Evolutionary conservation across 306 rosid species (phyloP).

Genomic region (Dicorynia guianensis): DNA sequence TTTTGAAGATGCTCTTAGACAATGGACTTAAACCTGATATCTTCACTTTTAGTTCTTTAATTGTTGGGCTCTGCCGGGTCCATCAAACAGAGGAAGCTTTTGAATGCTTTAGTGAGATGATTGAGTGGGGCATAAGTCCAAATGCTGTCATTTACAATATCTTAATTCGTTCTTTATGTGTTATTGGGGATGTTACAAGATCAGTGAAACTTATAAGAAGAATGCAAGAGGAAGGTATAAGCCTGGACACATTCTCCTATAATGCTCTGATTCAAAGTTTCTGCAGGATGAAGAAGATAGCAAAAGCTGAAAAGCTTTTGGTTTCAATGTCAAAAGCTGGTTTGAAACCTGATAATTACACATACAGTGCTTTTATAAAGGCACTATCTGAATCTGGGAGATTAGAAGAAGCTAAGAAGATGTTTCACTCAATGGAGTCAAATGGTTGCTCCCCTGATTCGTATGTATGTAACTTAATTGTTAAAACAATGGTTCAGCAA

Average conservation of each 20-base stretch:
- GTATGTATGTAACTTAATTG: slow-evolving; percentile 58
- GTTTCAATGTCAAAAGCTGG: slow-evolving; percentile 65
- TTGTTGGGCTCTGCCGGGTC: slow-evolving; percentile 77
- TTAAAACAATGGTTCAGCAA: slow-evolving; percentile 52
- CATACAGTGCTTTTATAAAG: slow-evolving; percentile 69
- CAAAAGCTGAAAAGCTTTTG: slow-evolving; percentile 68
- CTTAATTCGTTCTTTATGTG: slow-evolving; percentile 72
- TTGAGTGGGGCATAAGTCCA: slow-evolving; percentile 76
- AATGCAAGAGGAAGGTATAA: slow-evolving; percentile 75
- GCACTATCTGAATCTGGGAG: slow-evolving; percentile 65
- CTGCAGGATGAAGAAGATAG: slow-evolving; percentile 64
- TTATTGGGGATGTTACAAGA: slow-evolving; percentile 63
- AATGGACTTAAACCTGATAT: slow-evolving; percentile 70
- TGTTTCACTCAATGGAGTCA: slow-evolving; percentile 69
- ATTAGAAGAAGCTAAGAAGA: slow-evolving; percentile 72
- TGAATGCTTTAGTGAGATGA: slow-evolving; percentile 81
- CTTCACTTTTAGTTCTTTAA: slow-evolving; percentile 78
- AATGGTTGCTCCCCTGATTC: slow-evolving; percentile 71
- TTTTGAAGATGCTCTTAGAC: slow-evolving; percentile 70
- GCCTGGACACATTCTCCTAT: slow-evolving; percentile 71
- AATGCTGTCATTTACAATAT: slow-evolving; percentile 73
- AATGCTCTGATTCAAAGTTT: slow-evolving; percentile 70
- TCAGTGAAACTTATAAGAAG: slow-evolving; percentile 60
- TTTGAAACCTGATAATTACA: slow-evolving; percentile 67
- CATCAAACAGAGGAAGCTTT: slow-evolving; percentile 66